Evolutionary conservation across 164 flowering plant genomes (phyloP), one percentile per base, ranked within the genome.

Genomic region (Vitis rupestris): DNA sequence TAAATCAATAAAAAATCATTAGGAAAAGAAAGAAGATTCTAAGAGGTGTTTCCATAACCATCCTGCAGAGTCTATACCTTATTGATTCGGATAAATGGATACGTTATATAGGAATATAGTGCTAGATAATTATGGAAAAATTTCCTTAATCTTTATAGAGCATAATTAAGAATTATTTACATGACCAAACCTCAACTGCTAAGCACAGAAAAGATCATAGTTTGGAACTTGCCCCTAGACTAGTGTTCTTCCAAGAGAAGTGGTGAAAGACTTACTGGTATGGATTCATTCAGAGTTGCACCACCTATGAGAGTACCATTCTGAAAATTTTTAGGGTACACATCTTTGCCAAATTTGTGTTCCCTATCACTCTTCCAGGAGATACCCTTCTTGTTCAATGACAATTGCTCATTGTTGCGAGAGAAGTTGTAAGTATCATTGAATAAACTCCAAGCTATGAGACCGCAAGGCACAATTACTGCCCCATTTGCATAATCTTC

Each of bases 321-420:
- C 73, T 90, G 97, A 72, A 96, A 96, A 77, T 96, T 96, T 50
- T 63, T 79, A 3, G 98, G 99, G 70, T 66, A 90, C 7, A 96
- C 99, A 63, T 96, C 55, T 5, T 75, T 71, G 6, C 98, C 97
- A 84, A 96, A 96, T 69, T 93, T 93, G 62, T 80, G 85, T 2
- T 90, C 90, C 79, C 90, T 83, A 72, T 96, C 99, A 81, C 99
- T 96, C 81, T 89, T 85, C 97, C 97, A 92, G 60, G 98, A 78
- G 64, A 93, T 96, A 13, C 55, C 90, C 64, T 73, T 89, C 84
- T 85, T 91, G 85, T 86, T 91, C 69, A 96, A 83, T 0, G 59
- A 10, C 69, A 92, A 30, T 12, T n/a, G 29, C 73, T 51, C 19
- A 61, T 80, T 81, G 54, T 79, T 79, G 70, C 69, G 71, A 27